These are phyloP conservation scores for Cicer bijugum DNA, from an alignment of 306 rosid species.

Conservation along the genomic window DNA sequence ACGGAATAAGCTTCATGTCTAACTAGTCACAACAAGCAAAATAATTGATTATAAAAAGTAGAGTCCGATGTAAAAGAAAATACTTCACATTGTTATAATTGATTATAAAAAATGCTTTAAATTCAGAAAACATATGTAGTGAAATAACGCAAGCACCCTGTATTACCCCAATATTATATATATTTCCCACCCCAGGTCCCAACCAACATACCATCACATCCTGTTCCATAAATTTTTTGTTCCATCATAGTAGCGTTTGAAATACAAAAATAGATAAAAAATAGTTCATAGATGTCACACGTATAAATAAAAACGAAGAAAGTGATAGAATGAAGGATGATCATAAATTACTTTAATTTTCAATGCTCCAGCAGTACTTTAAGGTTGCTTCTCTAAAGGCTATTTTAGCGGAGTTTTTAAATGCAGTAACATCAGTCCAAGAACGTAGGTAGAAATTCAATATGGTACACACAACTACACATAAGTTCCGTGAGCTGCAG, in stretches of 20 bases:
- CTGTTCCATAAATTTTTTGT: neutral
- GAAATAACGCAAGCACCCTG: no score
- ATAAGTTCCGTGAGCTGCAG: conserved; percentile 65
- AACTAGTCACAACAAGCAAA: neutral
- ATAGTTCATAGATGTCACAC: conserved; percentile 12
- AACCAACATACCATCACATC: neutral
- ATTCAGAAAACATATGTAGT: no score
- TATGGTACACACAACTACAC: conserved; percentile 69
- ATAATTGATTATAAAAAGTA: no score
- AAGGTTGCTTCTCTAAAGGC: conserved; percentile 45
- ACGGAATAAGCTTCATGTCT: no score
- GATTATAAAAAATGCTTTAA: no score
- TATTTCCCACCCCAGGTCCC: no score
- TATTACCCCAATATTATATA: no score
- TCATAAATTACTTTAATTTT: conserved; percentile 44
- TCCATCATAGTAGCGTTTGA: conserved; percentile 5
- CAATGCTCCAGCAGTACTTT: conserved; percentile 48
- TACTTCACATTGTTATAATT: no score
- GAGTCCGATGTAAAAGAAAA: neutral
- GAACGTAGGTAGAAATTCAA: conserved; percentile 54
- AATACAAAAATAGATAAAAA: neutral
- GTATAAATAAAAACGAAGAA: conserved; percentile 21
- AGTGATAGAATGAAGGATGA: conserved; percentile 49
- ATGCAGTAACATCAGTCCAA: conserved; percentile 52
- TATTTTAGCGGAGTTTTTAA: conserved; percentile 46